Conservation (phyloP, 2,329 filamentous ascomycete species). For the Cladophialophora exuberans region DNA sequence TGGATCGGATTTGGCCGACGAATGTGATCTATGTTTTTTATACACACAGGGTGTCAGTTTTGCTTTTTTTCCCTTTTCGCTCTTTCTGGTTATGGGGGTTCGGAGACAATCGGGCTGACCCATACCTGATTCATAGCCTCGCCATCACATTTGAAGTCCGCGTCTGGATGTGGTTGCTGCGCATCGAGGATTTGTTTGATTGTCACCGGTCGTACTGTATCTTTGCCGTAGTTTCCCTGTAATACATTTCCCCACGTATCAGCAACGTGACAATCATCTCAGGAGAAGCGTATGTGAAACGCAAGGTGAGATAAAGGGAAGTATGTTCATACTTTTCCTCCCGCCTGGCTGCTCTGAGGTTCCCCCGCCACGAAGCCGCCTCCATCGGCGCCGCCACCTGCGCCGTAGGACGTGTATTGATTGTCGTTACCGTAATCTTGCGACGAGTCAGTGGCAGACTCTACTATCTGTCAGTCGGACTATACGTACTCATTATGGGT, state of each 20-base stretch:
- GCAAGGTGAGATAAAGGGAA: not conserved
- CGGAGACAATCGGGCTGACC: not conserved
- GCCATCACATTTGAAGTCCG: slow-evolving; percentile 83
- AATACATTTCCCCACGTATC: not conserved
- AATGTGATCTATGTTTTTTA: slow-evolving; percentile 82
- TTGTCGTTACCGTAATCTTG: slow-evolving; percentile 39
- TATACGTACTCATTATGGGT: slow-evolving; percentile 23
- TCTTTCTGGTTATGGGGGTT: not conserved
- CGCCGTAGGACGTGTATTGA: slow-evolving; percentile 61
- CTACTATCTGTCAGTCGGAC: not conserved
- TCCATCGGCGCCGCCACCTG: slow-evolving; percentile 57
- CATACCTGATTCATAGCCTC: slow-evolving; percentile 64
- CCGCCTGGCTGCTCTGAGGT: slow-evolving; percentile 51
- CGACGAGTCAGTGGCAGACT: slow-evolving; percentile 1
- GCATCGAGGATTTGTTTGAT: slow-evolving; percentile 93
- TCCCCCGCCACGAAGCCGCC: slow-evolving; percentile 63
- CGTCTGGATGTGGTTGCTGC: slow-evolving; percentile 71
- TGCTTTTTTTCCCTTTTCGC: not conserved
- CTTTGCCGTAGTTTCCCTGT: slow-evolving; percentile 64
- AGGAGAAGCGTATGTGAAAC: not conserved
- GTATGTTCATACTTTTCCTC: slow-evolving; percentile 42
- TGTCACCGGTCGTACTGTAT: slow-evolving; percentile 89
- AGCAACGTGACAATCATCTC: no score
- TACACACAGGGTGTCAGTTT: not conserved
- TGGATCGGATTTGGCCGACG: slow-evolving; percentile 85